Evolutionary conservation across 192 early-diverging fungal species (phyloP), one percentile per base, ranked within the genome.

Genomic region (Chytriomyces sp.): DNA sequence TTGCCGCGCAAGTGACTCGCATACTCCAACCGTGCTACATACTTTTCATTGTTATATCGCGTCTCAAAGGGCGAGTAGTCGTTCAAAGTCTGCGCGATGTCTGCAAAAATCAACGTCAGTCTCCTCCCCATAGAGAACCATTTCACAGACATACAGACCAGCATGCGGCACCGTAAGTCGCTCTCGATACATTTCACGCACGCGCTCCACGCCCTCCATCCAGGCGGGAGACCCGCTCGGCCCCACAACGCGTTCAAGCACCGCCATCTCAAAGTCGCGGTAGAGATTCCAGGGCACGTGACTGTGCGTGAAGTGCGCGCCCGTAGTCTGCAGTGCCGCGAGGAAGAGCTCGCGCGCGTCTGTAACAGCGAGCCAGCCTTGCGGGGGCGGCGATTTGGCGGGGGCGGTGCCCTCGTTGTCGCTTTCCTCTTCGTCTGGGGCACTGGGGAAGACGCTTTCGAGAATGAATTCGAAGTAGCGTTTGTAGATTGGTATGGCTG

Each of bases 401-500:
- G 14, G n/a, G 1, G 12, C 36, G 14, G 25, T 7, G 14, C 74
- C 36, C 37, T 54, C 60, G 14, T 31, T 39, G 36, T 77, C 79
- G 19, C 65, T 75, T 33, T 81, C 74, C 8, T 73, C 80, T 0
- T 72, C 59, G 5, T 70, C 79, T 8, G 76, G 69, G 19, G 78
- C 65, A 17, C 38, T 3, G 3, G 57, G 77, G 72, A 38, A 68
- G 52, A 70, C 44, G 7, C 38, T 81, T 5, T 87, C 75, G 0
- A 78, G 53, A 2, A 88, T 73, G 78, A 82, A 93, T 6, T 81
- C 75, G 4, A 84, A 39, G 73, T 86, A 92, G 22, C 81, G 81
- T 39, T 82, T 82, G 90, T 90, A 93, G 22, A 92, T 68, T 3
- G 70, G 70, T 59, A 91, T 89, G 6, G 89, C 91, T 93, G 70